Base-by-base conservation (phyloP, 331 rosid species). In the Erythrophleum ivorense region DNA sequence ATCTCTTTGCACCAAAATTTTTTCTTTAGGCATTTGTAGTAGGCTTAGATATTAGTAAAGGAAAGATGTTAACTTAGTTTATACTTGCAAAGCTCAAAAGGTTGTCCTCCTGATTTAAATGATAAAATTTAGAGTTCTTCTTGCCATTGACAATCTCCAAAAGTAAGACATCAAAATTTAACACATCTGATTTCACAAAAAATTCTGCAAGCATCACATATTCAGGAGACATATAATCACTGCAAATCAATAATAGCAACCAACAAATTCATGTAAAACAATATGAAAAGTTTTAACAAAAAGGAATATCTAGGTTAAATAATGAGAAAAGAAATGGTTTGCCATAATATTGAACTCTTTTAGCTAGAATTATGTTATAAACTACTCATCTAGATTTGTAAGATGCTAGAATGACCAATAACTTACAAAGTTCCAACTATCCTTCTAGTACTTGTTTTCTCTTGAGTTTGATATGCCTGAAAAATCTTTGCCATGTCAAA, bases 151-250 rank as follows among this genome's bases (percentile, higher is more conserved):
- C 3, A 29, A 87, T 87, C 79, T 87, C 92, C 2, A 89, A 68
- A 34, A 87, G n/a, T 9, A 89, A 24, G 2, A 89, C 87, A 6
- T 88, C 89, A 8, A 85, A 80, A n/a, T 85, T 83, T 12, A 75
- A 89, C 34, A 89, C 84, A 53, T 87, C 88, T 0, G 86, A 76
- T 38, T 85, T 87, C 0, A 63, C 21, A 0, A 82, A 87, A 24
- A 85, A 87, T 0, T 64, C 52, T 18, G 80, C 87, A 0, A 21
- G 58, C 83, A 86, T 86, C 58, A 87, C 88, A 65, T 89, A 89
- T 24, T 89, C 88, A 2, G 84, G 91, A 72, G 89, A 3, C 87
- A 88, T 86, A 1, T 82, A 86, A 29, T 88, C 88, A 67, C 90
- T 86, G 15, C n/a, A 78, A 15, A 38, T 19, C 0, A 38, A 2